Conservation (phyloP, 2,329 filamentous ascomycete genomes). For the Elsinoe ampelina region DNA sequence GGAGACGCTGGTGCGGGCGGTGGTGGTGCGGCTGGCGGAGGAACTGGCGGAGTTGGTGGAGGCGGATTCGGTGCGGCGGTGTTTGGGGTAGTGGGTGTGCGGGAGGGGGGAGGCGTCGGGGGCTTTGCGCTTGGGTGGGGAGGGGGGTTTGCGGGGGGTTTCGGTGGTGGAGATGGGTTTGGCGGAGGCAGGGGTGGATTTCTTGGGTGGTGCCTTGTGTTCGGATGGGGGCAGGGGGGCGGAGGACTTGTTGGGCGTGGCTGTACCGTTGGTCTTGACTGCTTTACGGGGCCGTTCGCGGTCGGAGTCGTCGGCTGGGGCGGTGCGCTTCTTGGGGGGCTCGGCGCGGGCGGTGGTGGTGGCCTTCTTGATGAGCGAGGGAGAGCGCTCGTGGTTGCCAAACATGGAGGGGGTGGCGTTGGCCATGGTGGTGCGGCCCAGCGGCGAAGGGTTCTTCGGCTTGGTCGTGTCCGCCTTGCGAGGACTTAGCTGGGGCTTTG, state of each 20-base stretch:
- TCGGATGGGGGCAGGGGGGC: background rate
- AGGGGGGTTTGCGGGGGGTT: slow-evolving; percentile 20
- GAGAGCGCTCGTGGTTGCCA: slow-evolving; percentile 9
- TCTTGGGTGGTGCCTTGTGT: background rate
- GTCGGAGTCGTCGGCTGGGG: background rate
- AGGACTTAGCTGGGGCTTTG: slow-evolving; percentile 31
- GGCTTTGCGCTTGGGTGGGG: slow-evolving; percentile 38
- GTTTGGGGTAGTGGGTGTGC: slow-evolving; percentile 23
- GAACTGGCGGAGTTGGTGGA: slow-evolving; percentile 23
- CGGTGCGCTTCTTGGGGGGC: background rate
- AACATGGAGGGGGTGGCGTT: slow-evolving; percentile 22
- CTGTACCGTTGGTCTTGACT: background rate
- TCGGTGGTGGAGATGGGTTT: background rate
- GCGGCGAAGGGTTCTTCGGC: slow-evolving; percentile 52
- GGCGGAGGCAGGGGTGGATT: background rate
- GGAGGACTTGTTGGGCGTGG: background rate
- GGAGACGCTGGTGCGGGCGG: slow-evolving; percentile 10
- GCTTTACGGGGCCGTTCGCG: slow-evolving; percentile 10
- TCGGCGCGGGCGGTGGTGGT: slow-evolving; percentile 19
- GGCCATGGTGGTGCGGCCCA: slow-evolving; percentile 42
- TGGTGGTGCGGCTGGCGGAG: slow-evolving; percentile 13
- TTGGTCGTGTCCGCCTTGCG: slow-evolving; percentile 41
- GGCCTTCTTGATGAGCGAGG: slow-evolving; percentile 23
- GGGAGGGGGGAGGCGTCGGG: slow-evolving; percentile 27
- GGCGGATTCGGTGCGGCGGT: slow-evolving; percentile 27